phyloP scores from a whole-genome alignment of 257 asterid genomes.

The Coffea canephora region DNA sequence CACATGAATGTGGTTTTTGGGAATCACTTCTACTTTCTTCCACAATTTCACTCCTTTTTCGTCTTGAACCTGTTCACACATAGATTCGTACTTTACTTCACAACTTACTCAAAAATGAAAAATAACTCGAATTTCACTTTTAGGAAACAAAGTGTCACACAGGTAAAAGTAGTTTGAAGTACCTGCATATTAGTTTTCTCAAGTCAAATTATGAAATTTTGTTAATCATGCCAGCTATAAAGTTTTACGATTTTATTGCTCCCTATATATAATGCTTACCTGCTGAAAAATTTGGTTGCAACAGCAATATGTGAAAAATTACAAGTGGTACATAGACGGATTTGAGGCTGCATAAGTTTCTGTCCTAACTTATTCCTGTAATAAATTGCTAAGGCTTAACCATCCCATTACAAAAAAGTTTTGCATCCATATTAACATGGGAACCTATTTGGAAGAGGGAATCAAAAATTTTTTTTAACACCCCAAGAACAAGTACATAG shows the following conservation, averaged over 20 bases:
- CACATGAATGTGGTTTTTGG: slow-evolving; percentile 25
- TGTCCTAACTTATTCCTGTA: background rate
- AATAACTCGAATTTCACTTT: too few species aligned
- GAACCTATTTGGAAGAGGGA: background rate
- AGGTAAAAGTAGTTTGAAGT: background rate
- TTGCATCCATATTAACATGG: background rate
- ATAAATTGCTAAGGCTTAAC: background rate
- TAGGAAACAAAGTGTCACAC: too few species aligned
- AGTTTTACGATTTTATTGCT: too few species aligned
- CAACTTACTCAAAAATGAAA: background rate
- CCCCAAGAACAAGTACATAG: too few species aligned
- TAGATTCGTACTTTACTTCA: too few species aligned
- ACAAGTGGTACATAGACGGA: background rate
- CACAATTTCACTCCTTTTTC: slow-evolving; percentile 34
- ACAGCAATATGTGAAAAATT: background rate
- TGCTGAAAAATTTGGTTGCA: background rate
- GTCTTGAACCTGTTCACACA: slow-evolving; percentile 21
- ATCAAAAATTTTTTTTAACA: too few species aligned
- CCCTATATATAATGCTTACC: background rate
- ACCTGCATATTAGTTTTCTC: background rate
- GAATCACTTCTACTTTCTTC: slow-evolving; percentile 36
- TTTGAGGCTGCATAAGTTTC: background rate
- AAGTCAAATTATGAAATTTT: too few species aligned
- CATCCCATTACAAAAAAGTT: background rate
- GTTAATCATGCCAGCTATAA: too few species aligned